Percentiles rank a stretch among this genome's conserved stretches.
These are phyloP conservation scores for Mortierella sp. DNA, from an alignment of 371 early-diverging fungal species.

Conservation along the genomic window DNA sequence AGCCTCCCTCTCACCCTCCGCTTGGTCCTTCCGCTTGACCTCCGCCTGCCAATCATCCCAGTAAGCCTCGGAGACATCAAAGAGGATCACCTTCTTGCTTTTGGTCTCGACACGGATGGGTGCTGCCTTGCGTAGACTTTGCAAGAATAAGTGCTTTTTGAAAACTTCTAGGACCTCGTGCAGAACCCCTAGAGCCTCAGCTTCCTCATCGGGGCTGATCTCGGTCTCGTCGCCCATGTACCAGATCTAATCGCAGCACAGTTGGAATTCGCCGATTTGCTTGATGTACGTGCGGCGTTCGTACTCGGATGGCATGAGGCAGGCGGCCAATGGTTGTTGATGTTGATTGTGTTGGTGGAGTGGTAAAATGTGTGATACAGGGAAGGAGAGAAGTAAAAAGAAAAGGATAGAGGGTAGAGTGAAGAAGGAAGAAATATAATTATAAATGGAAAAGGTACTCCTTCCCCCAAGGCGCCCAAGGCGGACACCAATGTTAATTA, in stretches of 20 bases:
- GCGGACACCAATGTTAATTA: too few relatives aligned
- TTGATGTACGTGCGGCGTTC: slow-evolving; percentile 33
- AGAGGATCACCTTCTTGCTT: slow-evolving; percentile 18
- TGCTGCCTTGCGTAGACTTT: slow-evolving; percentile 15
- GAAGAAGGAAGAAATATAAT: too few relatives aligned
- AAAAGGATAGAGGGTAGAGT: neutral
- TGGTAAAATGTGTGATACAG: neutral
- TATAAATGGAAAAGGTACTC: too few relatives aligned
- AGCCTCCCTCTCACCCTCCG: slow-evolving; percentile 21
- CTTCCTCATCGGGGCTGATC: slow-evolving; percentile 20
- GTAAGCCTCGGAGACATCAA: slow-evolving; percentile 18
- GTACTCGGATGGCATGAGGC: slow-evolving; percentile 13
- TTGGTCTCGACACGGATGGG: slow-evolving; percentile 19
- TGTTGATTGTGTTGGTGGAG: neutral
- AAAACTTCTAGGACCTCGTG: slow-evolving; percentile 6
- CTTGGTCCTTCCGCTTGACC: slow-evolving; percentile 9
- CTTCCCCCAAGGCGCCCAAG: too few relatives aligned
- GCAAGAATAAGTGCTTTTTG: slow-evolving; percentile 20
- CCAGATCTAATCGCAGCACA: slow-evolving; percentile 22
- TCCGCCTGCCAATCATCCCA: slow-evolving; percentile 29
- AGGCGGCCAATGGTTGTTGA: slow-evolving; percentile 14
- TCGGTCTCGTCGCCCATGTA: slow-evolving; percentile 20
- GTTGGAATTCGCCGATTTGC: slow-evolving; percentile 30
- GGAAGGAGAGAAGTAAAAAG: neutral
- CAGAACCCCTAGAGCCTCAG: slow-evolving; percentile 22